Base-by-base conservation (phyloP, 1,284 basidiomycete species). In the Thelephora terrestris region DNA sequence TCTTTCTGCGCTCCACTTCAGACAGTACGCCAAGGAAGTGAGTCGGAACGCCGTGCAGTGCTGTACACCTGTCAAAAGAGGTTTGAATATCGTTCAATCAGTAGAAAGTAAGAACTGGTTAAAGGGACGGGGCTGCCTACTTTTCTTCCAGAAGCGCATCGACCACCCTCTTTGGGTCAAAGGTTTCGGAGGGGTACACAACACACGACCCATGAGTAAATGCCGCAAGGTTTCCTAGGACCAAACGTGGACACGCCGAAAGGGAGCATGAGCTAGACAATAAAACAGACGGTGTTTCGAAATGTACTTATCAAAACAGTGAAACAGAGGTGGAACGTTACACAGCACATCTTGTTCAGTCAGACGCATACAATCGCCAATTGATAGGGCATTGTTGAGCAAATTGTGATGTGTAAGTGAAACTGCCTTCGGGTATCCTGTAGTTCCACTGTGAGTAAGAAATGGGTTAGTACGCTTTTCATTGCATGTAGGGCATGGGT, bases 31-130 rank as follows among this genome's bases (percentile, higher is more conserved):
- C 85, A 4, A 88, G 69, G 63, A 91, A 91, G 60, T 91, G 88
- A 0, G 88, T 89, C 0, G 89, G 88, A 2, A 91, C 89, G 7
- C 88, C 89, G 56, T 91, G 86, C 46, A 91, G 65, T 0, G 83
- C 85, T 0, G 87, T 90, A 50, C 85, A 89, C 48, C 67, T 67
- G 29, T 10, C 5, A 10, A 27, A 10, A 5, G 5, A 27, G 10
- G 27, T 5, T 27, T 27, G 10, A 10, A 27, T 27, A 27, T 27
- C 27, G 27, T 27, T 27, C 27, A 32, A 7, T 18, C 39, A 20
- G 20, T 18, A 42, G 6, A 20, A 25, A 9, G 39, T 21, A 16
- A 16, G 20, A 18, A 37, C 35, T 14, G 14, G 39, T 20, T 12
- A 5, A 21, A 25, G n/a, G 6, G 9, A 21, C 20, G 5, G 25